Percentiles rank a stretch among this genome's conserved stretches.
Conservation (phyloP, 306 rosid genomes). For the Betula pendula region DNA sequence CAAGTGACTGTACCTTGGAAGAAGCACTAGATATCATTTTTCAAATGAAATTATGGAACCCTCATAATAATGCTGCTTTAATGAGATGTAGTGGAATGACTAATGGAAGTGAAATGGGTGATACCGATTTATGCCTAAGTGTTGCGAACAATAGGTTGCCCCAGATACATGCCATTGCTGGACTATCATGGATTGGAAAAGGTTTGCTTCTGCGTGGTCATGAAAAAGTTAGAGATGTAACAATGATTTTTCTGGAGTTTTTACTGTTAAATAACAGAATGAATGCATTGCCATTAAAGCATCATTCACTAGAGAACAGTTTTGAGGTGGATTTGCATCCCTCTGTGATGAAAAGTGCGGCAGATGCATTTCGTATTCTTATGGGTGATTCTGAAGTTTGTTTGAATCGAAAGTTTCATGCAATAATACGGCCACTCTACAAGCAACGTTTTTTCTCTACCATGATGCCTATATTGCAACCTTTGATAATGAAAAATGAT, state of each 20-base stretch:
- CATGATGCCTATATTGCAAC: slow-evolving; percentile 74
- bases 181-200: slow-evolving; percentile 95
- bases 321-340: slow-evolving; percentile 42
- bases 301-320: slow-evolving; percentile 37
- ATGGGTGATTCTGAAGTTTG: slow-evolving; percentile 90
- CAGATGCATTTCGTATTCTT: slow-evolving; percentile 88
- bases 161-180: slow-evolving; percentile 72
- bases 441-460: slow-evolving; percentile 92
- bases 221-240: slow-evolving; percentile 72
- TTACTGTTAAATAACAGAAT: slow-evolving; percentile 41
- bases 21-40: slow-evolving; percentile 76
- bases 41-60: slow-evolving; percentile 38
- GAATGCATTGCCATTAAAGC: slow-evolving; percentile 34
- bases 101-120: slow-evolving; percentile 48
- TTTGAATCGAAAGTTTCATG: slow-evolving; percentile 71
- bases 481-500: slow-evolving; percentile 54
- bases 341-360: slow-evolving; percentile 59
- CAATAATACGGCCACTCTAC: slow-evolving; percentile 74
- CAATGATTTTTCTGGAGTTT: slow-evolving; percentile 67
- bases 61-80: slow-evolving; percentile 33
- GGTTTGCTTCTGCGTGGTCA: slow-evolving; percentile 87
- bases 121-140: slow-evolving; percentile 70
- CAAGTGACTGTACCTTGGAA: slow-evolving; percentile 56
- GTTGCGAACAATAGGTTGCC: slow-evolving; percentile 44
- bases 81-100: slow-evolving; percentile 32